Percentiles rank a stretch among this genome's conserved stretches.
phyloP scores from a whole-genome alignment of 257 asterid genomes.

The Lycium barbarum region DNA sequence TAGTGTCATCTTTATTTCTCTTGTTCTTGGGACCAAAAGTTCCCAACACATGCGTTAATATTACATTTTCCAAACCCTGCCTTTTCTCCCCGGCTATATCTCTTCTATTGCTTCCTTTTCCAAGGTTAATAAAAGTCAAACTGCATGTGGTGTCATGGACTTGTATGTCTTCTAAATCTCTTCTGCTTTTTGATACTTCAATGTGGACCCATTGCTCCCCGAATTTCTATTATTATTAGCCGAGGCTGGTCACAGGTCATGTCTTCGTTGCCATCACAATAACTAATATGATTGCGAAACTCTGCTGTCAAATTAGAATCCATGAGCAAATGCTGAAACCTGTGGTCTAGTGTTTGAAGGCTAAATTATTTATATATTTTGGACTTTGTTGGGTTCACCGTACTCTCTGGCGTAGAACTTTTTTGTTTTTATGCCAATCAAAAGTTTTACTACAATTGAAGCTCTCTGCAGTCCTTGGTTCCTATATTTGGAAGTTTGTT shows the following conservation, averaged over 20 bases:
- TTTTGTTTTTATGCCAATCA: not conserved
- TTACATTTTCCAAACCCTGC: not conserved
- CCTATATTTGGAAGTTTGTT: constrained; percentile 35
- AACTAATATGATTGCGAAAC: not conserved
- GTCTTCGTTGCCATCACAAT: constrained; percentile 11
- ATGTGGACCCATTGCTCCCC: not conserved
- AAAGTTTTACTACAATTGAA: not conserved
- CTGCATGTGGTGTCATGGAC: constrained; percentile 1
- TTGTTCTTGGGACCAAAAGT: constrained; percentile 5
- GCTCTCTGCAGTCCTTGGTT: constrained; percentile 20
- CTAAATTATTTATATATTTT: not conserved
- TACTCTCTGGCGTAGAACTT: not conserved
- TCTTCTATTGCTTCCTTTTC: constrained; percentile 12
- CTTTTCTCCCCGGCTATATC: not conserved
- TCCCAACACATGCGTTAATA: constrained; percentile 8
- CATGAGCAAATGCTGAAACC: not conserved
- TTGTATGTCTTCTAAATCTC: not conserved
- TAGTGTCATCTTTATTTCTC: not conserved
- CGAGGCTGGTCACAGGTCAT: not conserved
- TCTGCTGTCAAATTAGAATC: not conserved
- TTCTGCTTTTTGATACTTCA: not conserved
- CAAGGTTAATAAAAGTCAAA: not conserved
- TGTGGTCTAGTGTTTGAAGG: not conserved
- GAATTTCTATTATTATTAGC: not conserved
- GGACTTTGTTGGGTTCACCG: constrained; percentile 1